Base-by-base conservation (phyloP, 2,329 filamentous ascomycete species). In the Domatiomyces globalis region DNA sequence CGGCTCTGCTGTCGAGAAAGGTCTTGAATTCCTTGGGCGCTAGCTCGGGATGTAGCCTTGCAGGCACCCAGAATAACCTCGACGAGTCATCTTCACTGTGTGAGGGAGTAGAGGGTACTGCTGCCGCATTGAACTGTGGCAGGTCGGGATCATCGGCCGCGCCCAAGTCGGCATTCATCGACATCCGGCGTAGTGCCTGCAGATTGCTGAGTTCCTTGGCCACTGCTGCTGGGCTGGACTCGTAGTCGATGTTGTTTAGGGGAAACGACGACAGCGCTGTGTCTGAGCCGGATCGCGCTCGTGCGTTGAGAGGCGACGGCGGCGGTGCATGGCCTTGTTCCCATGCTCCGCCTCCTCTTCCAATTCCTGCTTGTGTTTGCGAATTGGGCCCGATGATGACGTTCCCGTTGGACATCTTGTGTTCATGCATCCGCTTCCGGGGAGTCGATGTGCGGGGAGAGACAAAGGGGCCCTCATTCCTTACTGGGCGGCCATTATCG, bases 21-120 rank as follows among this genome's bases (percentile, higher is more conserved):
- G 84, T 90, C 68, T 94, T 95, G 74, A 96, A 98, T 61, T 95
- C 92, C 63, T 85, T 88, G 1, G 92, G 92, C 2, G 92, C 92
- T 47, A 98, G 74, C 67, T 98, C 92, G 0, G 92, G 92, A 62
- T 98, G 92, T 25, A 98, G 77, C 53, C 88, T 81, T 20, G 92
- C 92, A 4, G 92, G 92, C 5, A 98, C 92, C 92, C 92, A 98
- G 58, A 96, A 85, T 53, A 96, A 71, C 56, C 88, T 79, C 1
- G 89, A 88, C 6, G 87, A 81, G 64, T 96, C 90, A 61, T 88
- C 84, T 65, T 94, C 88, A 62, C 94, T 84, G 56, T 64, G 65
- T 10, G 68, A 67, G 4, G 72, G 71, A 1, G 71, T 65, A 15
- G 66, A 66, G 5, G 71, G 70, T 48, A 73, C 66, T 7, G 65